These are phyloP conservation scores for Musa balbisiana DNA, from an alignment of 202 grass and related monocot genomes.

Conservation along the genomic window DNA sequence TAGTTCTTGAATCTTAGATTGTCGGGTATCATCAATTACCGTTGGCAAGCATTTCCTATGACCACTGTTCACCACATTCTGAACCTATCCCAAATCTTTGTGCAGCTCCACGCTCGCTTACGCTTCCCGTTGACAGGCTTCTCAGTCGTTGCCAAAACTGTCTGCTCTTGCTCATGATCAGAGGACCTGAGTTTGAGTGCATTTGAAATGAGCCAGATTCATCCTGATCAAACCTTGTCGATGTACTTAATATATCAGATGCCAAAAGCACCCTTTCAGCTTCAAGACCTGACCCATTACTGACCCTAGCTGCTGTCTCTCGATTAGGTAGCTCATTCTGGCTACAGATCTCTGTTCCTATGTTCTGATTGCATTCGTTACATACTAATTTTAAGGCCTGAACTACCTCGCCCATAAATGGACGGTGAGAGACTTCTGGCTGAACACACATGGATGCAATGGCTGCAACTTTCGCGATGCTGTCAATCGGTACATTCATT, in stretches of 20 bases:
- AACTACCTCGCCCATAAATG: constrained; percentile 96
- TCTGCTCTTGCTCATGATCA: constrained; percentile 50
- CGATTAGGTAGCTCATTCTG: constrained; percentile 38
- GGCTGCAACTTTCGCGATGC: constrained; percentile 71
- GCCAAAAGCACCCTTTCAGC: constrained; percentile 60
- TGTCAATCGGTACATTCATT: constrained; percentile 48
- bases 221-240: constrained; percentile 41
- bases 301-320: constrained; percentile 16
- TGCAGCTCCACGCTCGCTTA: constrained; percentile 51
- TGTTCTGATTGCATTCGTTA: constrained; percentile 53
- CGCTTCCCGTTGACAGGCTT: constrained; percentile 62
- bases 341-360: constrained; percentile 51
- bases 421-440: constrained; percentile 82
- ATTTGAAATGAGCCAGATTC: constrained; percentile 56
- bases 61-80: background rate
- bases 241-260: constrained; percentile 57
- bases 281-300: constrained; percentile 43
- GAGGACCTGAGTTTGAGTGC: constrained; percentile 66
- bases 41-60: background rate
- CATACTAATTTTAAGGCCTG: constrained; percentile 91
- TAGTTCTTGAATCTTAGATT: too few species aligned
- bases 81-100: background rate
- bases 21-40: too few species aligned
- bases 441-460: constrained; percentile 98
- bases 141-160: constrained; percentile 87